These are phyloP conservation scores for Viola pubescens DNA, from an alignment of 441 rosid species.

Conservation along the genomic window DNA sequence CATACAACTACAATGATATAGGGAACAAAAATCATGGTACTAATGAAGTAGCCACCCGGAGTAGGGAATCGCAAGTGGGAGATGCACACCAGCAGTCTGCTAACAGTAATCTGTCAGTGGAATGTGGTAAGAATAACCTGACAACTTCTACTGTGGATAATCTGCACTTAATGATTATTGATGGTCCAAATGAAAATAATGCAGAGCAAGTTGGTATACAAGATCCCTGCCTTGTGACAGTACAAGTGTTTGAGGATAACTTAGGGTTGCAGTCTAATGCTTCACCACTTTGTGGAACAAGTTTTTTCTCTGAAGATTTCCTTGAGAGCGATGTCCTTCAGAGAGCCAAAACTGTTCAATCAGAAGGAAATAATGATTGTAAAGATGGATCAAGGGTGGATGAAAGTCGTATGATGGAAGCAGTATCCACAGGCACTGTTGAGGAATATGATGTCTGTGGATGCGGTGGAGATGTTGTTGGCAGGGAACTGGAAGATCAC, in stretches of 20 bases:
- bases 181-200: slow-evolving; percentile 15
- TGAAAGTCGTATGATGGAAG: slow-evolving; percentile 15
- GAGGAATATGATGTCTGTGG: slow-evolving; percentile 15
- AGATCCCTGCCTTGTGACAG: slow-evolving; percentile 8
- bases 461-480: slow-evolving; percentile 14
- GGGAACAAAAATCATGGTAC: slow-evolving; percentile 15
- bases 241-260: neutral
- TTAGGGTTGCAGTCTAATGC: neutral
- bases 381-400: slow-evolving; percentile 6
- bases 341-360: slow-evolving; percentile 9
- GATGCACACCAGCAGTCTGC: slow-evolving; percentile 14
- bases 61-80: slow-evolving; percentile 13
- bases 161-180: slow-evolving; percentile 13
- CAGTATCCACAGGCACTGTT: slow-evolving; percentile 20
- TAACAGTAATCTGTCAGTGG: slow-evolving; percentile 13
- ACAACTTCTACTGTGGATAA: slow-evolving; percentile 14
- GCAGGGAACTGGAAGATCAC: slow-evolving; percentile 24
- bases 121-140: slow-evolving; percentile 7
- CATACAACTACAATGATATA: slow-evolving; percentile 3
- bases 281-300: slow-evolving; percentile 9
- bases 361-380: slow-evolving; percentile 10
- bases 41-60: slow-evolving; percentile 10
- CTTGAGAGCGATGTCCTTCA: slow-evolving; percentile 12
- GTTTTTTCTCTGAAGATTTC: slow-evolving; percentile 14
- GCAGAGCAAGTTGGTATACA: slow-evolving; percentile 14